A percentile compares a stretch with the other conserved stretches of the same genome.
Evolutionary conservation across 75 land plant genomes (phyloP).

Genomic region (Picea glauca): DNA sequence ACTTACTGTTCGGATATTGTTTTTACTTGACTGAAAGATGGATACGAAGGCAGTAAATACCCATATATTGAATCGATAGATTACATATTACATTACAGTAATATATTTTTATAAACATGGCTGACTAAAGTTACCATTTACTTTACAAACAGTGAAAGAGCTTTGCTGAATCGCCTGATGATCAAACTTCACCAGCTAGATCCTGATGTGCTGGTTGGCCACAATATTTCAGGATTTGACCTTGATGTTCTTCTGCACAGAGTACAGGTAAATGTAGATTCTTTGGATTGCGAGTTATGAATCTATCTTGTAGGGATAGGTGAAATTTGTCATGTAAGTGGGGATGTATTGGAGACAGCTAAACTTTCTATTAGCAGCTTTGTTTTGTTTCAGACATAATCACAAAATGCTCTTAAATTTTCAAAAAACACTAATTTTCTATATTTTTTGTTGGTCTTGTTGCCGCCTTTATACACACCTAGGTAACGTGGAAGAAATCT

Average conservation of each 20-base stretch:
- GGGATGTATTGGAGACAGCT: not conserved
- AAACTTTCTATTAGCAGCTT: not conserved
- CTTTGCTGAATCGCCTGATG: constrained; percentile 78
- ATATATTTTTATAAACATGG: not conserved
- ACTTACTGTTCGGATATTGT: not conserved
- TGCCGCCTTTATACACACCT: no score
- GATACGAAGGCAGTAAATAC: not conserved
- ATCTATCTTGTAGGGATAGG: not conserved
- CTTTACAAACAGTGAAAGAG: constrained; percentile 75
- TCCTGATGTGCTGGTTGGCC: constrained; percentile 94
- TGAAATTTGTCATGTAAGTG: not conserved
- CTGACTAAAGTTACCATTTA: not conserved
- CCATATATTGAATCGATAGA: not conserved
- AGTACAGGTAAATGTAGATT: constrained; percentile 49
- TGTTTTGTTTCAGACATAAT: not conserved
- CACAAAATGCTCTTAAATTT: no score
- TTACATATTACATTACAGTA: not conserved
- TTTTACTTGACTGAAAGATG: not conserved
- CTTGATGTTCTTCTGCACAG: constrained; percentile 94
- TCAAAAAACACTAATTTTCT: no score
- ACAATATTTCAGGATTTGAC: constrained; percentile 98
- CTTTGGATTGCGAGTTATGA: not conserved
- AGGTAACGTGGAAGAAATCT: no score
- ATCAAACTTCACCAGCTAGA: constrained; percentile 85
- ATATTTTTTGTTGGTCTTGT: no score